Evolutionary conservation across 2,329 filamentous ascomycete genomes (phyloP).

Genomic region (Epichloe aotearoae): DNA sequence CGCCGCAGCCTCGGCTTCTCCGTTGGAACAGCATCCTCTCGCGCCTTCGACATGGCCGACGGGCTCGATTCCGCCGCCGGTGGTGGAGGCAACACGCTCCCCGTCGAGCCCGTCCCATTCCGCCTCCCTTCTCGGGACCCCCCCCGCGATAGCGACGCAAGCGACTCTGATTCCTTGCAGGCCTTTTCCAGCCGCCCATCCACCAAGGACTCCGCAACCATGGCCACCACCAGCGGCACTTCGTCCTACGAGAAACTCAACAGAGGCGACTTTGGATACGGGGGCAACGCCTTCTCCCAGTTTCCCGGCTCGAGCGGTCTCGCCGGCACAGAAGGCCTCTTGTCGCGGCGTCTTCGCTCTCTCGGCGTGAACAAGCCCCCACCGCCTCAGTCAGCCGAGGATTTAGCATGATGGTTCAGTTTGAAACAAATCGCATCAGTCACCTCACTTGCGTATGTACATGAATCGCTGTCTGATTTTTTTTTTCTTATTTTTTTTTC

Average conservation of each 20-base stretch:
- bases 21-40: conserved; percentile 17
- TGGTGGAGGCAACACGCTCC: conserved; percentile 19
- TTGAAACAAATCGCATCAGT: no score
- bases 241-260: conserved; percentile 51
- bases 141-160: conserved; percentile 20
- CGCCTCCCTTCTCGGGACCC: conserved; percentile 22
- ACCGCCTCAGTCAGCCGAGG: conserved; percentile 2
- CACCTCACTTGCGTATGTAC: no score
- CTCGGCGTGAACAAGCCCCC: conserved; percentile 34
- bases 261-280: conserved; percentile 51
- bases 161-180: conserved; percentile 17
- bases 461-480: no score
- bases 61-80: conserved; percentile 7
- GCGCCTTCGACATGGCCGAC: conserved; percentile 24
- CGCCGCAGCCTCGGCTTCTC: conserved; percentile 43
- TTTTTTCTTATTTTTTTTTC: no score
- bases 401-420: conserved; percentile 3
- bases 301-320: conserved; percentile 22
- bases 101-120: conserved; percentile 40
- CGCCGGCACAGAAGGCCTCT: conserved; percentile 42
- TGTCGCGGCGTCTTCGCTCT: conserved; percentile 55
- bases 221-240: conserved; percentile 11
- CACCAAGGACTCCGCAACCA: conserved; percentile 20
- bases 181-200: conserved; percentile 19
- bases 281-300: conserved; percentile 36